Evolutionary conservation across 73 alveolate genomes (phyloP), one percentile per base, ranked within the genome.

Genomic region (Paramecium sexaurelia): DNA sequence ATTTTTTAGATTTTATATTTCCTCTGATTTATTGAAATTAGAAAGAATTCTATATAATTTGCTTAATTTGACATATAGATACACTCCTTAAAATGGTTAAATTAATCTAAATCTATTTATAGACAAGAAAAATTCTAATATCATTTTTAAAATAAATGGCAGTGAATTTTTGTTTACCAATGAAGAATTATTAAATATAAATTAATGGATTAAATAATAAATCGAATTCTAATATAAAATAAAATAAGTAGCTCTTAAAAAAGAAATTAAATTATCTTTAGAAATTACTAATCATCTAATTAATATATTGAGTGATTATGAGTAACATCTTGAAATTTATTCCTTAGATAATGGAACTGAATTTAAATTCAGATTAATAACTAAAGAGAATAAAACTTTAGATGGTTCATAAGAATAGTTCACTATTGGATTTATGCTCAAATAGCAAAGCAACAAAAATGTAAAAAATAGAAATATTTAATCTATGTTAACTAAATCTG

Each of bases 21-120:
- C 6, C 7, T 29, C 67, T 0, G 87, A 73, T 73, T 32, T 29
- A 73, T 17, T 35, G 5, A 73, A 73, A 36, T 35, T 73, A 24
- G 57, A 32, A 35, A 73, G 87, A 73, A 17, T 73, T 37, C 37
- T 35, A 13, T 73, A 73, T 37, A 73, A 73, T 73, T 41, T 73
- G 8, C 86, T 71, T 32, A 71, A 73, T 36, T 29, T 29, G 13
- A 29, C 87, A 3, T 73, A 73, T 9, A 73, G 87, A 73, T 20
- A 73, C 32, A 73, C 56, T 32, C 66, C 55, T 17, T 20, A 27
- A 29, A 41, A 41, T 35, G 83, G 83, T 15, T 15, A 66, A 66
- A 29, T 66, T 11, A 26, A 13, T 3, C 13, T 66, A 24, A 32
- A 26, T 66, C 1, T 51, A 51, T 51, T 0, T 7, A 51, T 51